These are phyloP conservation scores for Citrus mangshanensis DNA, from an alignment of 345 rosid species.

Conservation along the genomic window DNA sequence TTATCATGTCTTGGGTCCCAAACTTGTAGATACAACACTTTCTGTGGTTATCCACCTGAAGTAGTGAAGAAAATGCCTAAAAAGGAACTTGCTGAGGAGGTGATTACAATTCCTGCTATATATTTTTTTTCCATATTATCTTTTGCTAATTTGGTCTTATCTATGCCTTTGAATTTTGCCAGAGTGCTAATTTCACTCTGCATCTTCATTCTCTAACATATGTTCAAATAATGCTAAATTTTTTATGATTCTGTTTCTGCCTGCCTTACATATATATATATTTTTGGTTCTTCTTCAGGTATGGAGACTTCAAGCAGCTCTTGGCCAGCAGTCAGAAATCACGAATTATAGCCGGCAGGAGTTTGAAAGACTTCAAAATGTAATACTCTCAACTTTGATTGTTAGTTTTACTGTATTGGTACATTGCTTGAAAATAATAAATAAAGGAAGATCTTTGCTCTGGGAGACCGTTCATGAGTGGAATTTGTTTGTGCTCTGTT, in stretches of 20 bases:
- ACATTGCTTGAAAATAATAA: background rate
- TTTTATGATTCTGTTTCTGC: background rate
- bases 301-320: conserved; percentile 98
- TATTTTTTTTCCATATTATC: conserved; percentile 1
- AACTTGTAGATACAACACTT: conserved; percentile 78
- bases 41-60: conserved; percentile 92
- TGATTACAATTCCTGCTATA: conserved; percentile 18
- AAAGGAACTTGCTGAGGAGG: conserved; percentile 96
- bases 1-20: background rate
- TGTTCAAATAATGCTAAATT: background rate
- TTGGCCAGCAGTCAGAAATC: conserved; percentile 93
- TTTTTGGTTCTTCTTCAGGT: conserved; percentile 41
- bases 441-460: background rate
- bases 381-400: conserved; percentile 25
- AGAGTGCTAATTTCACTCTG: background rate
- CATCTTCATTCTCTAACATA: background rate
- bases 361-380: conserved; percentile 92
- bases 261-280: background rate
- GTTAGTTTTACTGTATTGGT: background rate
- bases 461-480: background rate
- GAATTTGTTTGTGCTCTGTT: background rate
- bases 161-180: background rate
- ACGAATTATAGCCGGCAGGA: conserved; percentile 86
- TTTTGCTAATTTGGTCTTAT: background rate
- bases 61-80: conserved; percentile 95